Conservation (phyloP, 208 protist genomes). For the Crithidia bombi region DNA sequence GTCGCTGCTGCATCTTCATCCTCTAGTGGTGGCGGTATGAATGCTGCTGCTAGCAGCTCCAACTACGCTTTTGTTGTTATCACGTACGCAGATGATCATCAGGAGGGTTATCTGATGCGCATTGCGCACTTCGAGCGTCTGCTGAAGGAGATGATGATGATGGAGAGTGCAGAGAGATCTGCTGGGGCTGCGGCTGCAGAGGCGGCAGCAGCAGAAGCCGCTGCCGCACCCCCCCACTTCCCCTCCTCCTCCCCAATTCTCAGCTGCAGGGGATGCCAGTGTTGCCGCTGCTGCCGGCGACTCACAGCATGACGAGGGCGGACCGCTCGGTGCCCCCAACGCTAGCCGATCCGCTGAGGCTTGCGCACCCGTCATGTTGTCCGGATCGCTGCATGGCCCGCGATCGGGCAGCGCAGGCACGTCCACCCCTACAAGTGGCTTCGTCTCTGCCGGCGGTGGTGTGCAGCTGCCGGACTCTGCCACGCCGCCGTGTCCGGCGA, state of each 20-base stretch:
- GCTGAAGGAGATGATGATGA: constrained; percentile 27
- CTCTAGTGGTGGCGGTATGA: neutral
- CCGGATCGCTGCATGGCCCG: constrained; percentile 1
- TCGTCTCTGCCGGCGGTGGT: neutral
- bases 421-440: neutral
- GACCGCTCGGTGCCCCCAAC: neutral
- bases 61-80: constrained; percentile 38
- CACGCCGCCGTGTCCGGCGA: neutral
- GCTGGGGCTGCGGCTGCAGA: neutral
- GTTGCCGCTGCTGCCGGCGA: neutral
- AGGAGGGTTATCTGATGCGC: constrained; percentile 40
- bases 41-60: neutral
- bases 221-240: neutral
- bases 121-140: constrained; percentile 23
- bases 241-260: neutral
- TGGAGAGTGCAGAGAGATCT: constrained; percentile 15
- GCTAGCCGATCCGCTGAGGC: neutral
- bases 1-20: neutral
- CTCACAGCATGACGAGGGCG: neutral
- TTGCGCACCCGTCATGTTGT: neutral
- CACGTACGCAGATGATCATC: constrained; percentile 2
- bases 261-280: neutral
- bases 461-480: constrained; percentile 6
- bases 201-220: neutral
- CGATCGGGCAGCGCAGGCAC: constrained; percentile 9